A percentile compares a stretch with the other conserved stretches of the same genome.
Conservation (phyloP, 2,329 filamentous ascomycete species). For the Nemania diffusa region DNA sequence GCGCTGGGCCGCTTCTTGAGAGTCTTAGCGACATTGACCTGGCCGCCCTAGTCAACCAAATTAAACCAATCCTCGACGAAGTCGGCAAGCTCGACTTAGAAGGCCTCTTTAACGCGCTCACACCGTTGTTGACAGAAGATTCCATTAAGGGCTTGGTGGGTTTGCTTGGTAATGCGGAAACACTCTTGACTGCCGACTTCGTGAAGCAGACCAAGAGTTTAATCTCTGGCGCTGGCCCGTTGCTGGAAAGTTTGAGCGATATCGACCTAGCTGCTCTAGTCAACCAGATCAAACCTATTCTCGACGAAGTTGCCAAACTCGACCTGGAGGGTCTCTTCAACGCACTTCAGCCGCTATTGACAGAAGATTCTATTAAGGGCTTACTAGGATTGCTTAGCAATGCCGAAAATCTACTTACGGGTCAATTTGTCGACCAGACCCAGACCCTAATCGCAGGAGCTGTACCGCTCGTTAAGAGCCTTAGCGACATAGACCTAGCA, state of each 20-base stretch:
- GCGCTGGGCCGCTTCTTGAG: conserved; percentile 48
- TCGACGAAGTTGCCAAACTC: conserved; percentile 48
- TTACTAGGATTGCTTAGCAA: conserved; percentile 47
- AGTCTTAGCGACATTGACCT: conserved; percentile 50
- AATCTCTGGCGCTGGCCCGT: conserved; percentile 43
- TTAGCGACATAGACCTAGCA: conserved; percentile 48
- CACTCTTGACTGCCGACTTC: conserved; percentile 50
- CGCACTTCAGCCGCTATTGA: conserved; percentile 51
- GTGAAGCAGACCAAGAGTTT: conserved; percentile 43
- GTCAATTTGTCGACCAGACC: conserved; percentile 43
- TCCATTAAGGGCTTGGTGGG: conserved; percentile 46
- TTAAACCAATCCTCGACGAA: conserved; percentile 27
- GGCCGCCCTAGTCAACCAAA: conserved; percentile 39
- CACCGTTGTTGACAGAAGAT: conserved; percentile 48
- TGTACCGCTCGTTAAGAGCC: conserved; percentile 40
- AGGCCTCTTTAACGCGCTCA: conserved; percentile 49
- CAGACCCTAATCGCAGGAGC: conserved; percentile 44
- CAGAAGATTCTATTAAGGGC: conserved; percentile 46
- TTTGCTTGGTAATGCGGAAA: conserved; percentile 52
- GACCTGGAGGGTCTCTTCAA: conserved; percentile 51
- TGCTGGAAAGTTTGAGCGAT: conserved; percentile 47
- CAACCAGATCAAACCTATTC: conserved; percentile 39
- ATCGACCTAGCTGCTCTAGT: conserved; percentile 50
- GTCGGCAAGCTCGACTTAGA: conserved; percentile 51
- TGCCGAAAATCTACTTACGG: conserved; percentile 45